These are phyloP conservation scores for Nicotiana tabacum DNA, from an alignment of 257 asterid genomes.

Conservation along the genomic window DNA sequence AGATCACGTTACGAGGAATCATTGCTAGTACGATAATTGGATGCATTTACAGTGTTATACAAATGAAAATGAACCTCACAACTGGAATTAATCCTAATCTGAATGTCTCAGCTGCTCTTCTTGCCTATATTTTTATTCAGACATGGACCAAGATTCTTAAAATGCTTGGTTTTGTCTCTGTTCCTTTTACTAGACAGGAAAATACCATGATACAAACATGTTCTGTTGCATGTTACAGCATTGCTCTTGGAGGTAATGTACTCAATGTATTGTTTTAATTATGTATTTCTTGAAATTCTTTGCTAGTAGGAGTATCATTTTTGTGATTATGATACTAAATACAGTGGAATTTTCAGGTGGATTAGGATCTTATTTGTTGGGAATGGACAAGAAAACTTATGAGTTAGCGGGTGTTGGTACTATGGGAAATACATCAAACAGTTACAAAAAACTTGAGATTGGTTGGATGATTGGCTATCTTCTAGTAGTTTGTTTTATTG, in stretches of 20 bases:
- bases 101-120: conserved; percentile 79
- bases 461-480: conserved; percentile 85
- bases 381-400: conserved; percentile 69
- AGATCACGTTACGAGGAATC: conserved; percentile 57
- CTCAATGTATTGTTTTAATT: background rate
- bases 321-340: background rate
- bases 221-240: conserved; percentile 82
- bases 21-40: conserved; percentile 59
- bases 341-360: conserved; percentile 47
- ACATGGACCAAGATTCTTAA: conserved; percentile 51
- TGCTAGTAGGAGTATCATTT: no score
- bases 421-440: conserved; percentile 54
- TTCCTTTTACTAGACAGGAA: conserved; percentile 81
- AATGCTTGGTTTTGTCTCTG: conserved; percentile 42
- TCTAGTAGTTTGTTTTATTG: conserved; percentile 66
- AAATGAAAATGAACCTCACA: conserved; percentile 72
- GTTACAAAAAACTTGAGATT: conserved; percentile 66
- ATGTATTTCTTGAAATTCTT: background rate
- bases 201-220: conserved; percentile 92
- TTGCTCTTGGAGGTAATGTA: conserved; percentile 63
- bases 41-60: conserved; percentile 56
- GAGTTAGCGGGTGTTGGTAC: conserved; percentile 57
- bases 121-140: conserved; percentile 51
- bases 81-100: conserved; percentile 81
- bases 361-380: conserved; percentile 73